These are phyloP conservation scores for Ramularia endophylla DNA, from an alignment of 2,329 filamentous ascomycete genomes.

Conservation along the genomic window DNA sequence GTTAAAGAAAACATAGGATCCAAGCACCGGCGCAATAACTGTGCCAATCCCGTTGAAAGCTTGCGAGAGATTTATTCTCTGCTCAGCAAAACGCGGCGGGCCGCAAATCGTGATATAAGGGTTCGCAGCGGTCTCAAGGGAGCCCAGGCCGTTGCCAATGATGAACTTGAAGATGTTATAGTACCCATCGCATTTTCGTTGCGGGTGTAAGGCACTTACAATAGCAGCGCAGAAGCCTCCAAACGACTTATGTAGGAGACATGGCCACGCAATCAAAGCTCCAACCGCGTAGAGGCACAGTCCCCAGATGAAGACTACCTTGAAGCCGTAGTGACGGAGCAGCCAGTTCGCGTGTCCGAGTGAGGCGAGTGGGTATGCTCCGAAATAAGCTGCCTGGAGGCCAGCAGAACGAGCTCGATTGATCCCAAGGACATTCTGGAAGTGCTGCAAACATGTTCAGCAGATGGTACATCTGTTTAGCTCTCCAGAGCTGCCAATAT, in stretches of 20 bases:
- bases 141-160: slow-evolving; percentile 47
- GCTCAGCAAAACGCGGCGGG: slow-evolving; percentile 53
- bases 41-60: slow-evolving; percentile 55
- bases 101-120: slow-evolving; percentile 46
- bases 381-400: slow-evolving; percentile 46
- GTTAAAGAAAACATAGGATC: slow-evolving; percentile 57
- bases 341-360: slow-evolving; percentile 46
- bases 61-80: slow-evolving; percentile 55
- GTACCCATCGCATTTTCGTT: too few relatives aligned
- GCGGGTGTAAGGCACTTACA: slow-evolving; percentile 33
- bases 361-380: slow-evolving; percentile 45
- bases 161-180: slow-evolving; percentile 34
- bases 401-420: slow-evolving; percentile 40
- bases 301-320: slow-evolving; percentile 45
- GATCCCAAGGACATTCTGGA: slow-evolving; percentile 40
- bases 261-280: slow-evolving; percentile 55
- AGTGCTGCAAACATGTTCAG: slow-evolving; percentile 36
- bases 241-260: slow-evolving; percentile 50
- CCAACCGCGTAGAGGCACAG: slow-evolving; percentile 52
- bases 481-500: too few relatives aligned
- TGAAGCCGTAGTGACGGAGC: slow-evolving; percentile 45
- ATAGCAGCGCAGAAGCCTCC: slow-evolving; percentile 56
- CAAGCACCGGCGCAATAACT: slow-evolving; percentile 54
- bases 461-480: slow-evolving; percentile 18
- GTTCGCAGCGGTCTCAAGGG: slow-evolving; percentile 54